phyloP scores from a whole-genome alignment of 441 rosid genomes.

The Gossypium lobatum region DNA sequence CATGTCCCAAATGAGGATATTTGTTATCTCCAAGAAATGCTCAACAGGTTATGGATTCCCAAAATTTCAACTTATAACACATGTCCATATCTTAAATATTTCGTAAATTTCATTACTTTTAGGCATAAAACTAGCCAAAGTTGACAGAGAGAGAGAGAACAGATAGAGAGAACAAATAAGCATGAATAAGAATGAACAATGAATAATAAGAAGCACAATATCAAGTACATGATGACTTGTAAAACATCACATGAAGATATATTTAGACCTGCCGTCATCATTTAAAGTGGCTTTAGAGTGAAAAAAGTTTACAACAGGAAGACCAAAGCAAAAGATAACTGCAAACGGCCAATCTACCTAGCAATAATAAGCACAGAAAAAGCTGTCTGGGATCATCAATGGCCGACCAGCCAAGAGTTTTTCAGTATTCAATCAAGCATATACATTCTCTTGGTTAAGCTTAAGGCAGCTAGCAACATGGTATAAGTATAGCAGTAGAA shows the following conservation, averaged over 20 bases:
- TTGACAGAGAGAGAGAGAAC: not conserved
- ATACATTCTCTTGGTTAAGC: not conserved
- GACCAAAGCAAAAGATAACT: not conserved
- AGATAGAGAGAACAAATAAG: not conserved
- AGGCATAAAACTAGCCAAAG: not conserved
- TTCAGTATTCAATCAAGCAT: not conserved
- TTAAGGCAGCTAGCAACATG: not conserved
- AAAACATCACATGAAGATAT: not conserved
- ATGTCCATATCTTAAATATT: not conserved
- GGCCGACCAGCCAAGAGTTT: not conserved
- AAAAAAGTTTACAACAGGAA: not conserved
- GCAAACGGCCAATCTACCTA: not conserved
- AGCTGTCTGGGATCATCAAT: not conserved
- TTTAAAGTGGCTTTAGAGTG: not conserved
- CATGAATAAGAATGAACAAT: not conserved
- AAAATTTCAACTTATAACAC: constrained; percentile 6
- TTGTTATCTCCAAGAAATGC: not conserved
- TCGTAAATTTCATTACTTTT: not conserved
- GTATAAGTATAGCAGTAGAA: not conserved
- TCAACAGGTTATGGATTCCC: not conserved
- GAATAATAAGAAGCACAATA: constrained; percentile 1
- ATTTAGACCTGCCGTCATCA: not conserved
- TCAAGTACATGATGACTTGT: not conserved
- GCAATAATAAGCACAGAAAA: not conserved
- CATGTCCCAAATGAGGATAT: constrained; percentile 4